Percentiles rank a stretch among this genome's conserved stretches.
Evolutionary conservation across 352 stramenopile genomes (phyloP).

Genomic region (Phytophthora sojae): DNA sequence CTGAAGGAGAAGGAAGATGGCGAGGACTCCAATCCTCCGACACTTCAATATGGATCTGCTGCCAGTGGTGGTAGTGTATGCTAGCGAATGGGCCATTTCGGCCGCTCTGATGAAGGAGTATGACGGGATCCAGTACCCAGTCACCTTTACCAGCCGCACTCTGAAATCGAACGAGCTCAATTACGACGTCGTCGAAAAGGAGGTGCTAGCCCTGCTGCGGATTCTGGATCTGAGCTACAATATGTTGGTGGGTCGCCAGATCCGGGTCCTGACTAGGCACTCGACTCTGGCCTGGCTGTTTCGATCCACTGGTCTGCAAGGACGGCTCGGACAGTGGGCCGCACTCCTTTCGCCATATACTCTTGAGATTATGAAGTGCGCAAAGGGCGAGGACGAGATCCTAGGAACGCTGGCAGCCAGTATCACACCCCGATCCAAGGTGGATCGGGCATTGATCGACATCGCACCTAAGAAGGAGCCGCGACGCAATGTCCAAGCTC

Average conservation of each 20-base stretch:
- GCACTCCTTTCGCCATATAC: not conserved
- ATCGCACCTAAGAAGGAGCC: constrained; percentile 9
- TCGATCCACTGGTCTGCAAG: constrained; percentile 1
- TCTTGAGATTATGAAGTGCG: not conserved
- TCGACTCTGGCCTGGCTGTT: constrained; percentile 13
- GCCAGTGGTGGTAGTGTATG: not conserved
- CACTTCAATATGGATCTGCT: not conserved
- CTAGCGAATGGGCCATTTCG: not conserved
- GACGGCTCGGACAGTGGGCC: not conserved
- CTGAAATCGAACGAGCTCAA: constrained; percentile 21
- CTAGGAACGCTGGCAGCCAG: not conserved
- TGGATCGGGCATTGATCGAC: not conserved
- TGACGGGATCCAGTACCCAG: not conserved
- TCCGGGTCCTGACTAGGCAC: constrained; percentile 4
- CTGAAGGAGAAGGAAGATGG: not conserved
- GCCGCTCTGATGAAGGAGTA: not conserved
- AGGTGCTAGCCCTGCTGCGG: constrained; percentile 2
- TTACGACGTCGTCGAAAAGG: constrained; percentile 14
- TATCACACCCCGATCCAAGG: not conserved
- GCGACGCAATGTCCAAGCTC: not conserved
- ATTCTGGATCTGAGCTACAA: constrained; percentile 9
- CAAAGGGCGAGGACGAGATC: constrained; percentile 8
- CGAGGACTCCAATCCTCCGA: not conserved
- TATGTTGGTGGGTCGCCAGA: not conserved
- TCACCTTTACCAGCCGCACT: constrained; percentile 14